Base-by-base conservation (phyloP, 805 yeast genomes). In the Metschnikowia arizonensis region DNA sequence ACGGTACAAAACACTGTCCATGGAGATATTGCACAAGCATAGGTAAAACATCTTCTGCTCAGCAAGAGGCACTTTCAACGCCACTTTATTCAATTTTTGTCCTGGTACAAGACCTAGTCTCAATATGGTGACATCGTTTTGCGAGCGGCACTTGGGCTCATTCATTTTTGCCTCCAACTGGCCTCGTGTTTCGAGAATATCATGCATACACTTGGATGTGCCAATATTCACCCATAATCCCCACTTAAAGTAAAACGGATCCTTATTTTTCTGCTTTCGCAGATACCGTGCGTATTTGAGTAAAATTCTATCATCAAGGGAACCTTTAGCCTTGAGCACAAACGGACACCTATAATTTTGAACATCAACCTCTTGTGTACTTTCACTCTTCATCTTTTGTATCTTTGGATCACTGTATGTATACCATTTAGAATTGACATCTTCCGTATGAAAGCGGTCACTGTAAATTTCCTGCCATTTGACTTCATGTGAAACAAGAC, bases 171-270 rank as follows among this genome's bases (percentile, higher is more conserved):
- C 40, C 33, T 37, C 26, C 9, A 46, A 31, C 19, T 46, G 46
- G 12, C 35, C 42, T 17, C 33, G 37, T 14, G 52, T 28, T 23
- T 44, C 50, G 18, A 38, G 17, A 15, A 37, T 42, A 33, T 40
- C 41, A 17, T 37, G 33, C 19, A 37, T 17, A 33, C 18, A 19
- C 9, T 18, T 28, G 12, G 40, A 26, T n/a, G n/a, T 10, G 2
- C 36, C 47, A 1, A n/a, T 5, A 10, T 17, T 30, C 24, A 9
- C 24, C 50, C 50, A 47, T 8, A 46, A 8, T 17, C 49, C 49
- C 50, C 50, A 48, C 24, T 45, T 41, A 44, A 48, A 48, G 19
- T 48, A 48, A 4, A 48, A 34, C 3, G 29, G 33, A 3, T 26
- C 34, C 11, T 34, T 33, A 15, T 26, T 18, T 17, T 21, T 39